These are phyloP conservation scores for Penicillium expansum DNA, from an alignment of 2,329 filamentous ascomycete species.

Conservation along the genomic window DNA sequence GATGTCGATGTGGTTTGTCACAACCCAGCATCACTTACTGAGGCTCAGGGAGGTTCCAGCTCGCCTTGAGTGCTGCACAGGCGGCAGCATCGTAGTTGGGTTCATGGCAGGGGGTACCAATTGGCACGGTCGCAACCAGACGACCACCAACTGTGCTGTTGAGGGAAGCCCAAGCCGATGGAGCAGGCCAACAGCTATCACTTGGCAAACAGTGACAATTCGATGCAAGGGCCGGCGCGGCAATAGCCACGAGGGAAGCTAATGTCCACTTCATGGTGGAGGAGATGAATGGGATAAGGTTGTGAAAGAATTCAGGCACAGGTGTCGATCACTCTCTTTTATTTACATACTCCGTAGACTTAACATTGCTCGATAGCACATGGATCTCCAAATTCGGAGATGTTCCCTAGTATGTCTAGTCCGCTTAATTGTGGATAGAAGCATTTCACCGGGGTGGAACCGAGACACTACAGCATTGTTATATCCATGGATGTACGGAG, in stretches of 20 bases:
- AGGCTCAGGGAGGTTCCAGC: constrained; percentile 29
- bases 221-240: constrained; percentile 10
- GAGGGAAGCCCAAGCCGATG: constrained; percentile 32
- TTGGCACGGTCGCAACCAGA: constrained; percentile 40
- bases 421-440: neutral
- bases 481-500: too few species aligned
- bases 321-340: constrained; percentile 10
- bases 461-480: neutral
- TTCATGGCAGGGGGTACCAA: constrained; percentile 39
- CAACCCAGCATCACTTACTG: constrained; percentile 20
- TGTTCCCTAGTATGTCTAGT: constrained; percentile 23
- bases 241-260: constrained; percentile 13
- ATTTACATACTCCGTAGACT: neutral
- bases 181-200: constrained; percentile 41
- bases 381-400: constrained; percentile 15
- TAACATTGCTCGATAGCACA: neutral
- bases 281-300: neutral
- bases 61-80: constrained; percentile 18
- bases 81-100: constrained; percentile 24
- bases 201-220: constrained; percentile 32
- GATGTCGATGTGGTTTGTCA: neutral
- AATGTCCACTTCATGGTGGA: constrained; percentile 29
- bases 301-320: constrained; percentile 1
- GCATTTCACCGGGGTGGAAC: neutral
- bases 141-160: constrained; percentile 40